Evolutionary conservation across 2,329 filamentous ascomycete genomes (phyloP).

Genomic region (Epichloe brachyelytri): DNA sequence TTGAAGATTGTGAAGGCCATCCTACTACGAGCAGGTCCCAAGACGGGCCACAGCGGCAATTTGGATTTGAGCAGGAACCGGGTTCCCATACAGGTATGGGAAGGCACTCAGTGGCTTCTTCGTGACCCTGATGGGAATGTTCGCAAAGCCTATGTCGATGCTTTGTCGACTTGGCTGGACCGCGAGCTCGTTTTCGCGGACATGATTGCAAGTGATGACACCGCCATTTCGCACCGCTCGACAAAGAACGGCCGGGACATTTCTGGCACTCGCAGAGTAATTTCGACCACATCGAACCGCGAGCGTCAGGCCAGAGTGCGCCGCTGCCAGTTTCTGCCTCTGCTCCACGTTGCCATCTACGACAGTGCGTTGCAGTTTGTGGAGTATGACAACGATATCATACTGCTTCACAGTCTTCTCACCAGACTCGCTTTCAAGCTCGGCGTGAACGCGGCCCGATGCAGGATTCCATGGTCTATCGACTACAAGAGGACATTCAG

Average conservation of each 20-base stretch:
- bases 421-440: conserved; percentile 61
- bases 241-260: conserved; percentile 28
- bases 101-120: conserved; percentile 89
- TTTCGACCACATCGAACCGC: conserved; percentile 52
- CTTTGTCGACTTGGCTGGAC: conserved; percentile 71
- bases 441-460: conserved; percentile 69
- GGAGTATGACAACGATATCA: conserved; percentile 59
- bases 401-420: conserved; percentile 66
- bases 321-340: conserved; percentile 61
- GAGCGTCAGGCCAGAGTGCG: conserved; percentile 39
- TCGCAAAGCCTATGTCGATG: conserved; percentile 73
- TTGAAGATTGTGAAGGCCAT: conserved; percentile 74
- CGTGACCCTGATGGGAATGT: conserved; percentile 68
- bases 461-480: conserved; percentile 76
- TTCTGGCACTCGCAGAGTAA: conserved; percentile 45
- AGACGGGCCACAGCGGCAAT: conserved; percentile 43
- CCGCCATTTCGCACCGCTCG: conserved; percentile 31
- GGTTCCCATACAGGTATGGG: conserved; percentile 77
- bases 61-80: conserved; percentile 56
- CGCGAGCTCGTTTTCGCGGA: conserved; percentile 62
- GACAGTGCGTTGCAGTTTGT: conserved; percentile 69
- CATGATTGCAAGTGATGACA: conserved; percentile 46
- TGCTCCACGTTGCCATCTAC: conserved; percentile 80
- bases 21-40: conserved; percentile 65
- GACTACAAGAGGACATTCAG: conserved; percentile 73